Conservation (phyloP, 768 basidiomycete genomes). For the Gloeopeniophorella convolvens region DNA sequence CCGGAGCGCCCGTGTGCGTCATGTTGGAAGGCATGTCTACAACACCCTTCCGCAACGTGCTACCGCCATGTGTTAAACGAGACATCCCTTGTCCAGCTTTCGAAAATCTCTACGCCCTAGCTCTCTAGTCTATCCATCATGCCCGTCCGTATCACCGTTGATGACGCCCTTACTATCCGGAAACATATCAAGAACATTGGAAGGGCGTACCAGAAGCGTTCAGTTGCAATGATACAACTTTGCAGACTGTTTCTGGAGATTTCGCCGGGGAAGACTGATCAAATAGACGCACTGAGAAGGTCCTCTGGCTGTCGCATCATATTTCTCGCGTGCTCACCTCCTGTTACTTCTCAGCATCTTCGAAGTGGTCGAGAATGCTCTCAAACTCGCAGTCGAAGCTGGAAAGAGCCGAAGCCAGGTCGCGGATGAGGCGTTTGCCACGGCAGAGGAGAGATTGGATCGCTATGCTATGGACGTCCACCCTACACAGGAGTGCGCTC, state of each 20-base stretch:
- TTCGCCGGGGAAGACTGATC: constrained; percentile 14
- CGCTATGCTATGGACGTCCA: constrained; percentile 9
- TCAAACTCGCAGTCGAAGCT: constrained; percentile 10
- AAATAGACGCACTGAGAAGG: constrained; percentile 14
- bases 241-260: constrained; percentile 16
- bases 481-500: constrained; percentile 9
- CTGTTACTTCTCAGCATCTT: constrained; percentile 5
- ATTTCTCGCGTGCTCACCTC: neutral
- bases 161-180: constrained; percentile 13
- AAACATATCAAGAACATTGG: constrained; percentile 16
- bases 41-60: too few relatives aligned
- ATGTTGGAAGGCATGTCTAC: too few relatives aligned
- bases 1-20: too few relatives aligned
- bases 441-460: constrained; percentile 13
- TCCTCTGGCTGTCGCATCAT: neutral
- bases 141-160: constrained; percentile 10
- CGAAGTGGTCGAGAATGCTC: constrained; percentile 13
- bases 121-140: neutral
- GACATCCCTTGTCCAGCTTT: constrained; percentile 8
- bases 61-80: constrained; percentile 3
- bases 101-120: neutral
- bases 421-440: constrained; percentile 12
- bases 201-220: constrained; percentile 16
- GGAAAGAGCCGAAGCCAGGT: constrained; percentile 9
- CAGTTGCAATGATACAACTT: constrained; percentile 17